These are phyloP conservation scores for Colletotrichum sp. DNA, from an alignment of 2,329 filamentous ascomycete genomes.

Conservation along the genomic window DNA sequence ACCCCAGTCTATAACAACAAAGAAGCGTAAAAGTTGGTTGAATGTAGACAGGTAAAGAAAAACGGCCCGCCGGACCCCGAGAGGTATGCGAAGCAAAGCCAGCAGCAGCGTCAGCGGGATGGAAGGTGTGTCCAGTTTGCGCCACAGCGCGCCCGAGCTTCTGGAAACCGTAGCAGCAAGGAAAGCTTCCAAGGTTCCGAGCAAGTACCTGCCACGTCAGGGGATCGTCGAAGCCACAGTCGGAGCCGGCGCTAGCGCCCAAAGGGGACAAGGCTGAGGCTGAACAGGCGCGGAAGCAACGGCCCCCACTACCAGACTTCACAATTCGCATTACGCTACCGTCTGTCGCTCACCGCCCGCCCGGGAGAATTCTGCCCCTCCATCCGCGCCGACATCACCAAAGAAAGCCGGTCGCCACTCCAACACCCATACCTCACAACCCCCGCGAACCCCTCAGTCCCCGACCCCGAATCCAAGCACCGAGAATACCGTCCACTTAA, in stretches of 20 bases:
- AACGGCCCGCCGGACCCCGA: neutral
- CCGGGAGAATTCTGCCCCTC: neutral
- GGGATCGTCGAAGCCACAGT: neutral
- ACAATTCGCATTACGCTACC: neutral
- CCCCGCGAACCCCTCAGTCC: neutral
- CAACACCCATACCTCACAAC: neutral
- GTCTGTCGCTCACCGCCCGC: neutral
- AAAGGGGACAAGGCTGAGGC: slow-evolving; percentile 4
- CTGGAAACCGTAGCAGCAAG: neutral
- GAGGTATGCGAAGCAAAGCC: neutral
- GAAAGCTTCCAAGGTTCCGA: neutral
- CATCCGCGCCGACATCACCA: neutral
- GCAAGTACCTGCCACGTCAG: neutral
- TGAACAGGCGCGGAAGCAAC: neutral
- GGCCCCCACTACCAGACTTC: neutral
- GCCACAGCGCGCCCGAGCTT: neutral
- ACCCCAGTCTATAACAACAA: neutral
- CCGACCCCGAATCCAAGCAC: rapidly evolving
- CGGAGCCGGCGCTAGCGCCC: neutral
- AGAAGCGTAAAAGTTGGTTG: neutral
- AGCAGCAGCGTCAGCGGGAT: neutral
- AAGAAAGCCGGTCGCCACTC: neutral
- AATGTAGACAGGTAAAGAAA: neutral
- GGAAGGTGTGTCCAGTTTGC: neutral
- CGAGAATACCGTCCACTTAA: neutral